Conservation (phyloP, 139 green algal genomes). For the Haematococcus lacustris region DNA sequence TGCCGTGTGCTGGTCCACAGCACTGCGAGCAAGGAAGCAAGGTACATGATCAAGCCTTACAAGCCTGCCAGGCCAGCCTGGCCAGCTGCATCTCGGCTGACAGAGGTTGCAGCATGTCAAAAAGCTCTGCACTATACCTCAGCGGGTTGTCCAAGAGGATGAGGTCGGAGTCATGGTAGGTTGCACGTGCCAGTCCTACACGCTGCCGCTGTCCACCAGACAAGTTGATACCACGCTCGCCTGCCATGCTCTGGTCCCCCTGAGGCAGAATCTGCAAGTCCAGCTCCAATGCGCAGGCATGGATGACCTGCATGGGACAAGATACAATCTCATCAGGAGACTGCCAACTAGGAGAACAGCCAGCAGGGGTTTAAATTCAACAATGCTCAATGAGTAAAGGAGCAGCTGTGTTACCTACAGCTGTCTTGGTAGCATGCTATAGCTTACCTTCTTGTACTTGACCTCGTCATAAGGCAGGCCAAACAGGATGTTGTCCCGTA, state of each 20-base stretch:
- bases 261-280: constrained; percentile 24
- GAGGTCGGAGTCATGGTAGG: constrained; percentile 44
- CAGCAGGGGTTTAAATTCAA: too few species aligned
- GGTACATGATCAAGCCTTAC: too few species aligned
- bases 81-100: too few species aligned
- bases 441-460: constrained; percentile 30
- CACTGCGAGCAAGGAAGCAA: constrained; percentile 10
- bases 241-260: constrained; percentile 47
- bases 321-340: too few species aligned
- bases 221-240: constrained; percentile 64
- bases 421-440: too few species aligned
- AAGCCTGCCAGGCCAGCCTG: too few species aligned
- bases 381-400: too few species aligned
- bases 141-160: constrained; percentile 58
- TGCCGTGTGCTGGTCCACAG: constrained; percentile 51
- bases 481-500: constrained; percentile 64
- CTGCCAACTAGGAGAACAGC: too few species aligned
- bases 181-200: constrained; percentile 46
- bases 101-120: neutral
- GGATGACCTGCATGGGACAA: constrained; percentile 16
- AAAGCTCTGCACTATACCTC: constrained; percentile 7
- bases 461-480: constrained; percentile 41
- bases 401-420: too few species aligned
- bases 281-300: constrained; percentile 43
- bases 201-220: constrained; percentile 57